Base-by-base conservation (phyloP, 2,329 filamentous ascomycete species). In the Neopestalotiopsis sp. region DNA sequence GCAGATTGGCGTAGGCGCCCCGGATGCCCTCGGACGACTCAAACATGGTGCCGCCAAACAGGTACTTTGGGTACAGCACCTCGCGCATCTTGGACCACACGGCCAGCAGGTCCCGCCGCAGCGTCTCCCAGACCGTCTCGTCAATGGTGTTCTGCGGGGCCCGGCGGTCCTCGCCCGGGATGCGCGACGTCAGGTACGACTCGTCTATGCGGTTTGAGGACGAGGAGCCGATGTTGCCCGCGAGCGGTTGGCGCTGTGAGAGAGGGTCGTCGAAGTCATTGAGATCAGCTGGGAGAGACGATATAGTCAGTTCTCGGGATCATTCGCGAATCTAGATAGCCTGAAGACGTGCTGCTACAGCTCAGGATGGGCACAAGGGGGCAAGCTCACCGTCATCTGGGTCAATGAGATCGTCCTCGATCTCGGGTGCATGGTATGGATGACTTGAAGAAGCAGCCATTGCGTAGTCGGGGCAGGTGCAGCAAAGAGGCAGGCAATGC, bases 81-180 rank as follows among this genome's bases (percentile, higher is more conserved):
- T 98, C 95, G 80, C 93, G 91, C 91, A 99, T 94, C 87, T 99
- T 99, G 83, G 94, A 93, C 95, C 96, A 98, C 45, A 98, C 94
- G 32, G 94, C 96, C 7, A 95, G 83, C 73, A 99, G 84, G 80
- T 99, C 96, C 74, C 96, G 92, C 66, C 93, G 94, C 70, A 99
- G 86, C n/a, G 96, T 99, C 58, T 95, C 94, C 96, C 96, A 99
- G 56, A 99, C 96, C 1, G 91, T 91, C 83, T 99, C 96, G 81
- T 99, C 96, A 80, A 99, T 97, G 61, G 96, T 99, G 83, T 97
- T 97, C 73, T 92, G 90, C 7, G 94, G 89, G 17, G 96, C 95
- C 72, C 92, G 89, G 67, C 96, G 92, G 84, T 99, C 96, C 81
- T 98, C 95, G 73, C 96, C 96, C 2, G 92, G 92, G 77, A 99